These are phyloP conservation scores for Aspergillus tubingensis DNA, from an alignment of 2,329 filamentous ascomycete genomes.

Conservation along the genomic window DNA sequence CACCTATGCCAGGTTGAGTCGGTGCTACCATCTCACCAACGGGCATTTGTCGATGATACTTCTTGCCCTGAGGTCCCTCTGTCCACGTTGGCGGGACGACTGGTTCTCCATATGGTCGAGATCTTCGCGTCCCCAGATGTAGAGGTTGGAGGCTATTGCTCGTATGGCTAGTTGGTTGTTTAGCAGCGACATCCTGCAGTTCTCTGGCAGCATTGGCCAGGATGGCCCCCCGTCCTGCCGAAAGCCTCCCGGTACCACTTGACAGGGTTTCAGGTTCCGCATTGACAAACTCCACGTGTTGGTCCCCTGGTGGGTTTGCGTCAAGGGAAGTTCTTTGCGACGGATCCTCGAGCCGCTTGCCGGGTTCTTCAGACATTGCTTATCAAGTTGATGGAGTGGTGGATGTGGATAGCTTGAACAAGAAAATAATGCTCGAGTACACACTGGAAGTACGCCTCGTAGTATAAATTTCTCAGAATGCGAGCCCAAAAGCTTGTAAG, in stretches of 20 bases:
- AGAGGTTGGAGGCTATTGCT: neutral
- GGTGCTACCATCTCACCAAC: neutral
- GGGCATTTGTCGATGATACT: neutral
- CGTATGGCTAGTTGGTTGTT: neutral
- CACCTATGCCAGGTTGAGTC: no score
- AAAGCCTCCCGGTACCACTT: neutral
- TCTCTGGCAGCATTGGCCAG: neutral
- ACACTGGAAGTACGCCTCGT: neutral
- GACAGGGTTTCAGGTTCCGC: neutral
- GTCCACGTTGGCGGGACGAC: neutral
- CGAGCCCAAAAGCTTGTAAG: neutral
- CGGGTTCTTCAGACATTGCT: neutral
- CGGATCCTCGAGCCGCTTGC: neutral
- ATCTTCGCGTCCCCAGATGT: neutral
- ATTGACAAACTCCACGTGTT: neutral
- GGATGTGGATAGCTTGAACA: neutral
- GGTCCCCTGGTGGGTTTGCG: neutral
- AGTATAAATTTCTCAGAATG: neutral
- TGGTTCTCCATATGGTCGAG: neutral
- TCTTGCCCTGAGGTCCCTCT: no score
- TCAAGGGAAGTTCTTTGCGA: neutral
- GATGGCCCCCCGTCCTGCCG: neutral
- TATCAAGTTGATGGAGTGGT: neutral
- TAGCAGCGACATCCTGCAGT: neutral
- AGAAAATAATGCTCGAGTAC: neutral